phyloP scores from a whole-genome alignment of 225 moss, liverwort and hornwort genomes.

The Lunularia cruciata region DNA sequence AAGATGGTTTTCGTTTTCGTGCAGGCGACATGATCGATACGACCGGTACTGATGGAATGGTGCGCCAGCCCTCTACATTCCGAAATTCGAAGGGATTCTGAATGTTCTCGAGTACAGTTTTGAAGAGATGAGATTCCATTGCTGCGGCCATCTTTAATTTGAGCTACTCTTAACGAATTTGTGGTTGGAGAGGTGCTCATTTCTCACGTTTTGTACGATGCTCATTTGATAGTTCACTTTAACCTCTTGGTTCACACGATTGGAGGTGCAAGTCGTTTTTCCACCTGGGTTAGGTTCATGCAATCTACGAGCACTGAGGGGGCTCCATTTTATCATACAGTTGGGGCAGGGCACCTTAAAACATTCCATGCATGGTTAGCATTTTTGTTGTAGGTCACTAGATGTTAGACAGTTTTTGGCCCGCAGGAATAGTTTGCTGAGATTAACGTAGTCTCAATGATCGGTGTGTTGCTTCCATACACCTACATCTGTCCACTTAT shows the following conservation, averaged over 20 bases:
- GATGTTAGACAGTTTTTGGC: conserved; percentile 9
- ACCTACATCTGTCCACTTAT: not conserved
- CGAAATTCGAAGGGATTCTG: not conserved
- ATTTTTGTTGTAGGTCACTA: conserved; percentile 11
- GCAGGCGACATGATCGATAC: conserved; percentile 47
- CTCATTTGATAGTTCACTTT: conserved; percentile 15
- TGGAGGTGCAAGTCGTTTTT: conserved; percentile 7
- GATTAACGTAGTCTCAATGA: conserved; percentile 6
- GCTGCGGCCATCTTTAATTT: conserved; percentile 5
- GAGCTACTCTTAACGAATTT: not conserved
- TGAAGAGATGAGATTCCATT: conserved; percentile 25
- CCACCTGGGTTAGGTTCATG: conserved; percentile 20
- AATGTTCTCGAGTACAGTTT: conserved; percentile 11
- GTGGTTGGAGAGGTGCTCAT: conserved; percentile 29
- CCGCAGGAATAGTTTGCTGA: not conserved
- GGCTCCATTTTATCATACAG: conserved; percentile 2
- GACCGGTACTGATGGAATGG: conserved; percentile 33
- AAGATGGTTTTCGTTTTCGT: no score
- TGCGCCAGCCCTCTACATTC: not conserved
- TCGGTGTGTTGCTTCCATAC: not conserved
- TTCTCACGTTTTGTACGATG: conserved; percentile 29
- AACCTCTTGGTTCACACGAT: not conserved
- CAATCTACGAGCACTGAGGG: conserved; percentile 16
- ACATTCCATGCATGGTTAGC: conserved; percentile 15
- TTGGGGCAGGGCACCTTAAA: conserved; percentile 12